Base-by-base conservation (phyloP, 306 rosid genomes). In the barrel medic (Medicago truncatula) region DNA sequence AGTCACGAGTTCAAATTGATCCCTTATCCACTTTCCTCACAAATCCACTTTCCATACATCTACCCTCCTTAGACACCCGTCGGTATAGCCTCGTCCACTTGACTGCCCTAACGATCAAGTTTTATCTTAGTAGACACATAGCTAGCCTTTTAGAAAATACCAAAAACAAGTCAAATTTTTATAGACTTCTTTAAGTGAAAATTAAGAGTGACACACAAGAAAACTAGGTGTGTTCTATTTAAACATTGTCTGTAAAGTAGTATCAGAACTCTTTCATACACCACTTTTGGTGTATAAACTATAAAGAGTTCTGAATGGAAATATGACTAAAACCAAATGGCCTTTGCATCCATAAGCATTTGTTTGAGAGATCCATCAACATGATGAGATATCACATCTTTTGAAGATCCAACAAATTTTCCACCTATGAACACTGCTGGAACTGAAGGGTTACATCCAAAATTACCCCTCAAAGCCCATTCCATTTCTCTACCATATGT, bases 371-470 rank as follows among this genome's bases (percentile, higher is more conserved):
- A 80, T 6, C 98, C 99, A 80, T 96, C 92, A 74, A 96, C 94
- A 73, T 96, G 99, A 59, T 89, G 96, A 23, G 99, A 92, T 54
- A 96, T 92, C 56, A 96, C 84, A 76, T 96, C 99, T 77, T 88
- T 92, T 14, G 99, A 88, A 3, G 98, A 90, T 17, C 99, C 99
- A 1, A 92, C 88, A 80, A 83, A 90, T 71, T 83, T 88, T 41
- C 98, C 99, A 41, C 99, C 99, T 1, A 96, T 87, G 83, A 96
- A 96, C 61, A 96, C 96, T 44, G 99, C 98, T 47, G 99, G 99
- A 41, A 96, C 93, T 59, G 93, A 83, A 81, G 99, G 96, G 70
- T 82, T 96, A 76, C 98, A 92, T 2, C 99, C 97, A 69, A 92
- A 64, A 58, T 23, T 58, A 80, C 90, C 82, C 77, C 86, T 78